phyloP scores from a whole-genome alignment of 176 grass and related monocot genomes.

The Alopecurus myosuroides region DNA sequence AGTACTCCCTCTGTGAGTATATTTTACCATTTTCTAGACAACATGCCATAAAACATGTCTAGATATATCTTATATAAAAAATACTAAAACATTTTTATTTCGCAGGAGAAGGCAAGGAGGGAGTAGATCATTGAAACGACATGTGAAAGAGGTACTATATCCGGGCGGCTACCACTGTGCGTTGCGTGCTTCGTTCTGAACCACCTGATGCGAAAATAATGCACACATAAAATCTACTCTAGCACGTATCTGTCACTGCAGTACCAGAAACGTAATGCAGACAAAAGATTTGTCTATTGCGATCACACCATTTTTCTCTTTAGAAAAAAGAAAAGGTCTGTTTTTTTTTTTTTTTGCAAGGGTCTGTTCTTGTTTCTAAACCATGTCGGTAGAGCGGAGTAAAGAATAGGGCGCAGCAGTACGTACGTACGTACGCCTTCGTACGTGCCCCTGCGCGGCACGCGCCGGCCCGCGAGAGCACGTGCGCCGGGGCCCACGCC shows the following conservation, averaged over 20 bases:
- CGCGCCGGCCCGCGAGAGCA: background rate
- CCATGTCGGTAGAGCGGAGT: background rate
- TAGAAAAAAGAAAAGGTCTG: too few relatives aligned
- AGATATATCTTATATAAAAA: too few relatives aligned
- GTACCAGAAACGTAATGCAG: background rate
- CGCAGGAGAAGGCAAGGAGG: too few relatives aligned
- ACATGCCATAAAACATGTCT: too few relatives aligned
- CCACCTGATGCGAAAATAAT: constrained; percentile 6
- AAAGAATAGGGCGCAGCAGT: background rate
- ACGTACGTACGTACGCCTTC: background rate
- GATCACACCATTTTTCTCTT: too few relatives aligned
- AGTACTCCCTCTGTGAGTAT: too few relatives aligned
- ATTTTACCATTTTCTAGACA: too few relatives aligned
- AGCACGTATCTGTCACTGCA: background rate
- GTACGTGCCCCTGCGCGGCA: background rate
- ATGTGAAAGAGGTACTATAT: constrained; percentile 19
- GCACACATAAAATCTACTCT: constrained; percentile 8
- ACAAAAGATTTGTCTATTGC: background rate
- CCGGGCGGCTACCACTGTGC: background rate
- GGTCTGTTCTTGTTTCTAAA: too few relatives aligned
- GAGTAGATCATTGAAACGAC: too few relatives aligned
- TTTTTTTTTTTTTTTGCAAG: background rate
- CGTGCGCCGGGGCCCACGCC: constrained; percentile 20
- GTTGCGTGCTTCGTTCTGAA: background rate
- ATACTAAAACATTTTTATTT: too few relatives aligned